phyloP scores from a whole-genome alignment of 352 stramenopile species.

The Pythium vanterpoolii region DNA sequence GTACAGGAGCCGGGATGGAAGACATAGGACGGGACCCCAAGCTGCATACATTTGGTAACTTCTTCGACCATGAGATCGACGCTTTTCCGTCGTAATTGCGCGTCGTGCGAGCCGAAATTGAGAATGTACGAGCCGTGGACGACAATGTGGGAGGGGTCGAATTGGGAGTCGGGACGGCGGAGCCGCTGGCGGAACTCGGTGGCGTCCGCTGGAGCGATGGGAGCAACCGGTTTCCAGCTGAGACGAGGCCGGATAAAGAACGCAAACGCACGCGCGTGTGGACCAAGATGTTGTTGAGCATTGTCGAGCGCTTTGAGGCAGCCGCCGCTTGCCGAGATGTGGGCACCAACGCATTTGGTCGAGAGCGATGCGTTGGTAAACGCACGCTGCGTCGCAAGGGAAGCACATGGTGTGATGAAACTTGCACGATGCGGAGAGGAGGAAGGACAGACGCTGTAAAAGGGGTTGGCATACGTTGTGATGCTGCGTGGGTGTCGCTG shows the following conservation, averaged over 20 bases:
- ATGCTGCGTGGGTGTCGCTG: neutral
- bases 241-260: slow-evolving; percentile 41
- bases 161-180: neutral
- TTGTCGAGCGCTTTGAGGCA: slow-evolving; percentile 34
- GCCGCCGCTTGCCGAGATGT: slow-evolving; percentile 37
- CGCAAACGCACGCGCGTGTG: slow-evolving; percentile 26
- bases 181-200: slow-evolving; percentile 25
- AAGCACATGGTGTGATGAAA: neutral
- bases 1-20: slow-evolving; percentile 45
- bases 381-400: neutral
- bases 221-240: slow-evolving; percentile 29
- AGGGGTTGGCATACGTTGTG: neutral
- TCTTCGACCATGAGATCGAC: slow-evolving; percentile 40
- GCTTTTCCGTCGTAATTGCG: slow-evolving; percentile 30
- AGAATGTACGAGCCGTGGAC: slow-evolving; percentile 47
- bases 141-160: slow-evolving; percentile 23
- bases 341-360: slow-evolving; percentile 33
- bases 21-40: slow-evolving; percentile 38
- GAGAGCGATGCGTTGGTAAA: neutral
- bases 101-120: slow-evolving; percentile 41
- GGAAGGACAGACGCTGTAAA: neutral
- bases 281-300: slow-evolving; percentile 24
- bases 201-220: slow-evolving; percentile 17
- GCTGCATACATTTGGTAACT: slow-evolving; percentile 32
- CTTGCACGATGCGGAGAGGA: too few relatives aligned